Base-by-base conservation (phyloP, 768 basidiomycete species). In the Trametes maxima region DNA sequence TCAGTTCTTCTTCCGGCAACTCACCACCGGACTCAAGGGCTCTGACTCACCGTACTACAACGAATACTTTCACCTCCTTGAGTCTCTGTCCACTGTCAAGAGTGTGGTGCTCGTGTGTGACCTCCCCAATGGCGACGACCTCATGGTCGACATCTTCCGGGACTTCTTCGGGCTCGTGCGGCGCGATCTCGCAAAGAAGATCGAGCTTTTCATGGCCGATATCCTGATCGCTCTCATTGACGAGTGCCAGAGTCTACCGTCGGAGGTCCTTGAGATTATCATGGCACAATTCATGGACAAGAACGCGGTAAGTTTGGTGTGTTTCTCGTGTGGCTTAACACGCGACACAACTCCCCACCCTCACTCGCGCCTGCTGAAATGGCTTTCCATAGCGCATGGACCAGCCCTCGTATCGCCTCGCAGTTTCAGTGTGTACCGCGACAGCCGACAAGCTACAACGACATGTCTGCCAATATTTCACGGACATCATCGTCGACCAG, bases 61-160 rank as follows among this genome's bases (percentile, higher is more conserved):
- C 58, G 89, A 98, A 74, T 98, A 97, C 75, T 96, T 89, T 68
- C 94, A 95, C 70, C 83, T 98, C n/a, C 83, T 98, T 28, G 94
- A 98, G 68, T 93, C 89, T 24, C 80, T 99, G 24, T 92, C 94
- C 1, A 91, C 90, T 36, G 95, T 98, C 70, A 98, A 98, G 82
- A 93, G 90, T 67, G 89, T 97, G 33, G 93, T 95, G 13, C 84
- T 98, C 67, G 87, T 97, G 16, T 94, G 93, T 75, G 96, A 98
- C 75, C 83, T 98, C 14, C 92, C 89, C 3, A 85, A 85, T 37
- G 86, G 87, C 12, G 96, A 98, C 61, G 90, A 94, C 51, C 83
- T 97, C 62, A 86, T 95, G 78, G 73, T 77, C 53, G 87, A 91
- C 43, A 85, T 94, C 62, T 98, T 98, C 74, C 85, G 85, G 67